Base-by-base conservation (phyloP, 768 basidiomycete species). In the Mycena filopes region DNA sequence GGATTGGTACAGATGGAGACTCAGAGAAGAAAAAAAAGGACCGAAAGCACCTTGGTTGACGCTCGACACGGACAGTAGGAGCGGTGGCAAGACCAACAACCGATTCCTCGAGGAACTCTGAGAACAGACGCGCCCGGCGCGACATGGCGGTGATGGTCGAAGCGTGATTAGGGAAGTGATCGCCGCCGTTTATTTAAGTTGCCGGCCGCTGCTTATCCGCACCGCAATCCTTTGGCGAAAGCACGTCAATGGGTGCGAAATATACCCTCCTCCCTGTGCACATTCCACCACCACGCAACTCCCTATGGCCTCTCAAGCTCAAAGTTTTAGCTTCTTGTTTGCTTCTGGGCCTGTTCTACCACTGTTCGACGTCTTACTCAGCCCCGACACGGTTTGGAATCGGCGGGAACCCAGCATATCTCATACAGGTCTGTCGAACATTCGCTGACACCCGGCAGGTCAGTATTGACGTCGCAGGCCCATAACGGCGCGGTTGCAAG, bases 401-500 rank as follows among this genome's bases (percentile, higher is more conserved):
- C 50, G 71, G 74, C 29, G 73, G 76, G 33, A 83, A 83, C 51
- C 83, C 81, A n/a, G 81, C 84, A 13, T 82, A 80, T 65, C 78
- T 84, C 25, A 78, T 86, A 31, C 71, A 79, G 60, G 67, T 68
- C 3, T n/a, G 42, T 29, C 2, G 16, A 29, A 21, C 23, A 5
- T 15, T 45, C 31, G 5, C 65, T 50, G 55, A 16, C 41, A 26
- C 76, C 84, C 29, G 90, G 90, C 70, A 84, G 84, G 0, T 84
- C 84, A 36, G 15, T 36, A 20, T 89, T 86, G 68, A 80, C 89
- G 36, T 81, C 86, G 33, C 73, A 83, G 61, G 97, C 91, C 0
- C 80, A 83, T 33, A 79, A 90, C 67, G 97, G 93, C 6, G 97
- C 95, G 0, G 96, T 98, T 20, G 95, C 97, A 6, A 84, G 90